phyloP scores from a whole-genome alignment of 768 basidiomycete species.

The Hebeloma cylindrosporum region DNA sequence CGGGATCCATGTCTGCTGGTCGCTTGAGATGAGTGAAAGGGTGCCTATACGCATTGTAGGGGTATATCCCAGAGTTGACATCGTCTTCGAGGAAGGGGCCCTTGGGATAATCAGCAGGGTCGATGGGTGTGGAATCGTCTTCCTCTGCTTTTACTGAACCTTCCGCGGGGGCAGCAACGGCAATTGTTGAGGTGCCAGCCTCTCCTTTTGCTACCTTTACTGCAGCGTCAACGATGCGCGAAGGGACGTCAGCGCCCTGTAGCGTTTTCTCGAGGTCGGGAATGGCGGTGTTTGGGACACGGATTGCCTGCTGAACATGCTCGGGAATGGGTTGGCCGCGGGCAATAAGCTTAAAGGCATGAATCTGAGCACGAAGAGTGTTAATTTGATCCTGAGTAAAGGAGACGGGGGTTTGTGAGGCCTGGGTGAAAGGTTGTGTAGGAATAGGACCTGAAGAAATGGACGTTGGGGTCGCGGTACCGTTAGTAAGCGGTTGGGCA shows the following conservation, averaged over 20 bases:
- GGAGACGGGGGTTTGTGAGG: conserved; percentile 73
- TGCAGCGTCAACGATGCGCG: conserved; percentile 70
- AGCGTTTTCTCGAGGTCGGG: conserved; percentile 66
- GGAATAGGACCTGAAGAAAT: conserved; percentile 52
- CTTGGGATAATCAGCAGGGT: conserved; percentile 64
- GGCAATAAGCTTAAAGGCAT: conserved; percentile 73
- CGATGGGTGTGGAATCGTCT: conserved; percentile 39
- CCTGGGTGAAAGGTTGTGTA: conserved; percentile 46
- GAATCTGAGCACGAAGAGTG: conserved; percentile 78
- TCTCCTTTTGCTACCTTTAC: conserved; percentile 70
- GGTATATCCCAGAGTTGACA: conserved; percentile 77
- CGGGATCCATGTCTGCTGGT: conserved; percentile 55
- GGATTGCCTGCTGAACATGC: conserved; percentile 66
- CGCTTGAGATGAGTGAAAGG: conserved; percentile 82
- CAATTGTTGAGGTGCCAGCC: conserved; percentile 26
- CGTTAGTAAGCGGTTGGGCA: conserved; percentile 40
- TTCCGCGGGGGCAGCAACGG: conserved; percentile 33
- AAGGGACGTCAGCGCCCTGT: conserved; percentile 56
- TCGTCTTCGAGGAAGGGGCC: conserved; percentile 80
- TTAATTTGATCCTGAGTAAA: conserved; percentile 76
- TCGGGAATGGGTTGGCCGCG: conserved; percentile 70
- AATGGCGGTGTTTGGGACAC: conserved; percentile 58
- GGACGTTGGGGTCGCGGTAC: conserved; percentile 39
- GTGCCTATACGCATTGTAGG: conserved; percentile 87
- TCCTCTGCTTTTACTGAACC: conserved; percentile 59